These are phyloP conservation scores for Cercospora zeina DNA, from an alignment of 2,329 filamentous ascomycete species.

Conservation along the genomic window DNA sequence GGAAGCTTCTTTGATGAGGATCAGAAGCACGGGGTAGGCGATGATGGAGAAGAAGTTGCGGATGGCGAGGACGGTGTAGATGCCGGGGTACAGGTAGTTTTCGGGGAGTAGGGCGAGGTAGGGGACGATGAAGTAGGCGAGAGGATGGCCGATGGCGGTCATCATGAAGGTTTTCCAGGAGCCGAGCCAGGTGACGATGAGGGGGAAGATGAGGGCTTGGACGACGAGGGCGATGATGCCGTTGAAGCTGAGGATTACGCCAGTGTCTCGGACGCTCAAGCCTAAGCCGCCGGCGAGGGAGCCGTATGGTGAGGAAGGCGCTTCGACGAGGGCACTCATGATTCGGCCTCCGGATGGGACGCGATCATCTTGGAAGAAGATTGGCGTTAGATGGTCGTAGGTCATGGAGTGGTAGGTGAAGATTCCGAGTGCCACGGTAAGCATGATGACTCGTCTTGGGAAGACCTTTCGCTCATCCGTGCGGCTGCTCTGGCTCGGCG, in stretches of 20 bases:
- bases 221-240: constrained; percentile 71
- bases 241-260: constrained; percentile 67
- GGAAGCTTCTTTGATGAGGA: constrained; percentile 71
- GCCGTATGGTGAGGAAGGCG: constrained; percentile 28
- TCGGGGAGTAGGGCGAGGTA: constrained; percentile 63
- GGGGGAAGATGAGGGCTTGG: constrained; percentile 69
- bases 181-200: constrained; percentile 63
- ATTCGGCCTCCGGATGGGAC: constrained; percentile 43
- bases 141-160: constrained; percentile 65
- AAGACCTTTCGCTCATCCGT: constrained; percentile 51
- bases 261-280: constrained; percentile 65
- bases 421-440: constrained; percentile 79
- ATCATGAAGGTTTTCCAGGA: constrained; percentile 67
- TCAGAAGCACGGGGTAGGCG: constrained; percentile 66
- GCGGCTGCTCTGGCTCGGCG: constrained; percentile 37
- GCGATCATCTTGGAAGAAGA: constrained; percentile 82
- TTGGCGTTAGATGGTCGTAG: constrained; percentile 86
- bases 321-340: constrained; percentile 37
- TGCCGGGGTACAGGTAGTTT: constrained; percentile 57
- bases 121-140: constrained; percentile 68
- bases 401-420: constrained; percentile 97
- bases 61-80: constrained; percentile 65
- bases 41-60: constrained; percentile 70
- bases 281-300: constrained; percentile 63
- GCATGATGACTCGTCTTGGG: constrained; percentile 67